Percentiles rank a stretch among this genome's conserved stretches.
Conservation (phyloP, 257 asterid species). For the Hygrophila difformis region DNA sequence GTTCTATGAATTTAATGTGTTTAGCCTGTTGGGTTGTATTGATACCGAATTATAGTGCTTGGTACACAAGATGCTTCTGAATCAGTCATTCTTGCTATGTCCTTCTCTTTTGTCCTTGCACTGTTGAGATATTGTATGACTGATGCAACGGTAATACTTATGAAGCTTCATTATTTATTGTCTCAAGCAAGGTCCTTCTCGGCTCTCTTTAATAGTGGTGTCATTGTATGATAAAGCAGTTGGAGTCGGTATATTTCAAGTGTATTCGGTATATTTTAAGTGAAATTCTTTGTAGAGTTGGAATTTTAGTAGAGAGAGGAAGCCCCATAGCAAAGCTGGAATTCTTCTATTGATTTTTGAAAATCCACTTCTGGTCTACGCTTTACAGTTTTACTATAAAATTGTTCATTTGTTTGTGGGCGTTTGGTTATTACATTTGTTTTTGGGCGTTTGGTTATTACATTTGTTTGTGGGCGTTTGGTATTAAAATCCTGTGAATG, state of each 20-base stretch:
- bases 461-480: too few relatives aligned
- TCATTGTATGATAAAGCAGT: conserved; percentile 2
- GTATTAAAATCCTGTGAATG: conserved; percentile 1
- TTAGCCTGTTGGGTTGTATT: conserved; percentile 14
- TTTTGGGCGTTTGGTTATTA: too few relatives aligned
- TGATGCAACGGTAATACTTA: conserved; percentile 10
- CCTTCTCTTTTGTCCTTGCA: conserved; percentile 7
- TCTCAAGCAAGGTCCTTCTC: conserved; percentile 14
- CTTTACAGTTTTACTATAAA: too few relatives aligned
- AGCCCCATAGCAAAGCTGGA: background rate
- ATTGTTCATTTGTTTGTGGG: too few relatives aligned
- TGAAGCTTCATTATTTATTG: background rate
- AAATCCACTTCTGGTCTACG: too few relatives aligned
- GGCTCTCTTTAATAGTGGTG: conserved; percentile 3
- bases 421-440: too few relatives aligned
- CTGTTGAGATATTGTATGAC: background rate
- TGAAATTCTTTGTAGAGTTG: conserved; percentile 7
- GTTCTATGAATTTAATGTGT: conserved; percentile 5
- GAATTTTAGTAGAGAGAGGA: conserved; percentile 9
- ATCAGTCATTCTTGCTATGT: conserved; percentile 8
- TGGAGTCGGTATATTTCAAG: conserved; percentile 1
- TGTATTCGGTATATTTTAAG: background rate
- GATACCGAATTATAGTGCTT: conserved; percentile 5
- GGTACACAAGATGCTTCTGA: conserved; percentile 1
- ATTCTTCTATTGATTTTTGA: too few relatives aligned